Evolutionary conservation across 2,329 filamentous ascomycete genomes (phyloP).

Genomic region (Ophiocordyceps camponoti-leonardi): DNA sequence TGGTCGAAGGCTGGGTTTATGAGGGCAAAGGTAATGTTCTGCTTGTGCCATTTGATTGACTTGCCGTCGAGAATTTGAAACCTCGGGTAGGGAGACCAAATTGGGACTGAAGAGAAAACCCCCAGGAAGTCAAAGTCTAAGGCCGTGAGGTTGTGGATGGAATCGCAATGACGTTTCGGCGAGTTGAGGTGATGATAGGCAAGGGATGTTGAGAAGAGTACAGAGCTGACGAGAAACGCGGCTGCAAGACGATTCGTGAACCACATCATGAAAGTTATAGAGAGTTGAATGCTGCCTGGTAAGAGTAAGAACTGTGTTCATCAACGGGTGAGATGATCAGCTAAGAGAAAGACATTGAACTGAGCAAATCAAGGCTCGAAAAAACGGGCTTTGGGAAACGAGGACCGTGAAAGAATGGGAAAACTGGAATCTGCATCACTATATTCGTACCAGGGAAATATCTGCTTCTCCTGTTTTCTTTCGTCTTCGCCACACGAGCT

Average conservation of each 20-base stretch:
- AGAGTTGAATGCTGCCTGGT: background rate
- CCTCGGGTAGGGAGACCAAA: background rate
- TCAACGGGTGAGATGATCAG: no score
- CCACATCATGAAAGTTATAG: background rate
- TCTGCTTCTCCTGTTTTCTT: no score
- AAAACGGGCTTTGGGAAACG: no score
- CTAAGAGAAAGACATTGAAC: no score
- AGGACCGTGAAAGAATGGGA: no score
- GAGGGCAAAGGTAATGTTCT: background rate
- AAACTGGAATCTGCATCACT: no score
- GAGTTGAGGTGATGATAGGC: background rate
- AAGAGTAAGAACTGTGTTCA: no score
- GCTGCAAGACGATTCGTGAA: background rate
- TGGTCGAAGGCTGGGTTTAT: background rate
- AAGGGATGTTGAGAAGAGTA: background rate
- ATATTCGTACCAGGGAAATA: no score
- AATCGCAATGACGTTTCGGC: background rate
- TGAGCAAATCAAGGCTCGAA: no score
- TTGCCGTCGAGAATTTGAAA: background rate
- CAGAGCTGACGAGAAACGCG: background rate
- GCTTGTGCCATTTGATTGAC: background rate
- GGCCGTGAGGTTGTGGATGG: background rate
- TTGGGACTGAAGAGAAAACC: background rate
- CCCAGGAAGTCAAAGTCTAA: background rate
- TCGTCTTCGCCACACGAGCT: no score